Evolutionary conservation across 2,329 filamentous ascomycete species (phyloP).

Genomic region (Aspergillus sclerotialis): DNA sequence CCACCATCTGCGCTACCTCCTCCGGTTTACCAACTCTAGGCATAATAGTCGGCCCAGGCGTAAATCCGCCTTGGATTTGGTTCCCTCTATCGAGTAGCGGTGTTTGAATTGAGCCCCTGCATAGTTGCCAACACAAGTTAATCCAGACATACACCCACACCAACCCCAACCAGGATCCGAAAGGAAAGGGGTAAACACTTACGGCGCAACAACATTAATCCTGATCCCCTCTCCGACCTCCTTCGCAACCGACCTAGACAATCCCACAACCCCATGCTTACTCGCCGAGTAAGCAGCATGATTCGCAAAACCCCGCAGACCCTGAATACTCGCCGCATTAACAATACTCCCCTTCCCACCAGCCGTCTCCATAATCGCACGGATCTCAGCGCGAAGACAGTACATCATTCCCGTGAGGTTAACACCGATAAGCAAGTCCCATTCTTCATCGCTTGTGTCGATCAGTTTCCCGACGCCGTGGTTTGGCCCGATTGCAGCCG

Average conservation of each 20-base stretch:
- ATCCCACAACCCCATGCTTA: conserved; percentile 26
- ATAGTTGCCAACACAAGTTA: conserved; percentile 3
- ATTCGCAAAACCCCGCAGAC: conserved; percentile 27
- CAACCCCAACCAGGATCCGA: no score
- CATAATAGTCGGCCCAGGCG: conserved; percentile 13
- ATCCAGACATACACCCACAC: neutral
- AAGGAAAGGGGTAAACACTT: conserved; percentile 11
- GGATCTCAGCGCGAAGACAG: conserved; percentile 45
- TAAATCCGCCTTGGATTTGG: conserved; percentile 15
- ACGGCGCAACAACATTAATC: conserved; percentile 39
- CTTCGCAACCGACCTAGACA: conserved; percentile 33
- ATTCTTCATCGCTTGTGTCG: conserved; percentile 35
- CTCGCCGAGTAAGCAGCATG: conserved; percentile 26
- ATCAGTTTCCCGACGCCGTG: conserved; percentile 20
- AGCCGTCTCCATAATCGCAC: conserved; percentile 25
- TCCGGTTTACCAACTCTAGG: conserved; percentile 23
- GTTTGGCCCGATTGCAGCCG: conserved; percentile 26
- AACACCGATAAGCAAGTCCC: conserved; percentile 37
- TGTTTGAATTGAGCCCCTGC: conserved; percentile 27
- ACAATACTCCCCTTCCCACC: conserved; percentile 48
- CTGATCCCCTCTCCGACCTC: conserved; percentile 31
- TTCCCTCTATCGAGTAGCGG: conserved; percentile 22
- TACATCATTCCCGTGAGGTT: conserved; percentile 46
- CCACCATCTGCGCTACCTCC: conserved; percentile 38
- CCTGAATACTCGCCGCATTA: conserved; percentile 42